These are phyloP conservation scores for Prunus dulcis DNA, from an alignment of 306 rosid species.

Conservation along the genomic window DNA sequence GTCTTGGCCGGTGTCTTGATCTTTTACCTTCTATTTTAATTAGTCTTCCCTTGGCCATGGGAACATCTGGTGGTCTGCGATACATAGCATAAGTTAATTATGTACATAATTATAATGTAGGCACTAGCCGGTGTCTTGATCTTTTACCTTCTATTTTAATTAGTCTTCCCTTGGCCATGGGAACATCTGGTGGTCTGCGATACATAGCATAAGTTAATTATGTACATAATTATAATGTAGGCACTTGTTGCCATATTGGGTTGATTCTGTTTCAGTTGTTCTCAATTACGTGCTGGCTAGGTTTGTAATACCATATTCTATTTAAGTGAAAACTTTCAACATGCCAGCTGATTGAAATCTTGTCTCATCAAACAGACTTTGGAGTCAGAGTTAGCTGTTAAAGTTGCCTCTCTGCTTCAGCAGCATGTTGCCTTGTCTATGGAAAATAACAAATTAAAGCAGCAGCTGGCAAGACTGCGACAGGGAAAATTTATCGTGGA, in stretches of 20 bases:
- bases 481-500: conserved; percentile 35
- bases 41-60: no score
- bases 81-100: no score
- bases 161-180: no score
- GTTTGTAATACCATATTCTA: neutral
- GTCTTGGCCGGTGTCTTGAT: no score
- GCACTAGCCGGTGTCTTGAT: no score
- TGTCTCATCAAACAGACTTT: conserved; percentile 30
- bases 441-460: conserved; percentile 42
- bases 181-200: no score
- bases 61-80: no score
- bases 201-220: no score
- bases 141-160: no score
- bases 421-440: conserved; percentile 40
- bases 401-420: conserved; percentile 42
- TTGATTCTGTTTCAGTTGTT: neutral
- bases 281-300: neutral
- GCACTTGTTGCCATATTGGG: neutral
- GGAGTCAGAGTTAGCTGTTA: conserved; percentile 34
- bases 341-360: conserved; percentile 3
- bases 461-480: conserved; percentile 37
- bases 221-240: no score
- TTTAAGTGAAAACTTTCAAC: neutral
- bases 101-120: no score
- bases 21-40: no score